Evolutionary conservation across 2,329 filamentous ascomycete species (phyloP), one percentile per base, ranked within the genome.

Genomic region (Hypoxylon sp.): DNA sequence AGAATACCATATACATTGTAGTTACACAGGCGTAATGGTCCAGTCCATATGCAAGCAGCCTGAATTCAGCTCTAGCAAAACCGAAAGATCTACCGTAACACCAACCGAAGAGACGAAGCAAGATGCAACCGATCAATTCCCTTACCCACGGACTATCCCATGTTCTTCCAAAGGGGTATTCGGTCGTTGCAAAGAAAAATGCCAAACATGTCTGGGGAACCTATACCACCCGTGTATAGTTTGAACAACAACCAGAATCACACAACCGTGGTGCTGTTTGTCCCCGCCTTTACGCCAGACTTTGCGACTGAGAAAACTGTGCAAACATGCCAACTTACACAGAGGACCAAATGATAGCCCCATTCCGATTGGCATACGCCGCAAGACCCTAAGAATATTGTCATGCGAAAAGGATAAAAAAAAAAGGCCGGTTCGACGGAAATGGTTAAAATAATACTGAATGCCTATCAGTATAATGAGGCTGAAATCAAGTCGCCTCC

Each of bases 281-380:
- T 70, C 55, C 67, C 60, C 59, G 45, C 60, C 66, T 61, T 52
- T 68, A 71, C 68, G 64, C 69, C 64, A 60, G 60, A 63, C 41
- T 49, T 51, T 51, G 59, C 49, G 51, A 60, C 68, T 41, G 65
- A 61, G 67, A 68, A 38, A 56, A 38, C n/a, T 60, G 57, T 59
- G 50, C 60, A 49, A 60, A 70, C 62, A 58, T 57, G 58, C 59
- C 65, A 68, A 65, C 60, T 69, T 68, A 74, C 68, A 73, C 32
- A 45, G 49, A 60, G 60, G 60, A 61, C 55, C 62, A 55, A 52
- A 36, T 36, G 66, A 63, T 36, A 45, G 55, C 59, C 51, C 53
- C 36, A n/a, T 55, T 64, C 65, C 70, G 53, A 58, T 50, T 19
- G 63, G 51, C 55, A 52, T 57, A 46, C 46, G 43, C 36, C 68